Percentiles rank a stretch among this genome's conserved stretches.
phyloP scores from a whole-genome alignment of 192 early-diverging fungal species.

The Phycomyces nitens region DNA sequence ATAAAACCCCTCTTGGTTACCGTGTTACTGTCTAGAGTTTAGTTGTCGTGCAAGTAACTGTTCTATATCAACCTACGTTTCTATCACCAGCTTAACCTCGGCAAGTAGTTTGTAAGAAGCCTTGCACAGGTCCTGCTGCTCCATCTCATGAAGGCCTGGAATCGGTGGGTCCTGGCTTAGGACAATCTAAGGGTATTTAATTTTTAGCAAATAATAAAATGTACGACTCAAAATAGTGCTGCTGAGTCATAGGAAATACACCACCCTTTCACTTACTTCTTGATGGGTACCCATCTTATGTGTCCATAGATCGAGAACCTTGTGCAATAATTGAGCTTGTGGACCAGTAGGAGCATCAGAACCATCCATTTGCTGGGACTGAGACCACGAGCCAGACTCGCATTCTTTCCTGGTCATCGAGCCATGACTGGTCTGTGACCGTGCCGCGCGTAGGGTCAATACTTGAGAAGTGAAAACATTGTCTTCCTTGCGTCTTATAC shows the following conservation, averaged over 20 bases:
- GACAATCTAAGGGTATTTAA: conserved; percentile 34
- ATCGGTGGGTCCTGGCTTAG: conserved; percentile 39
- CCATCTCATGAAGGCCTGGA: conserved; percentile 34
- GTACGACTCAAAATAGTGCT: conserved; percentile 4
- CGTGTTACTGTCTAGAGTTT: conserved; percentile 38
- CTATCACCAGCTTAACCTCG: conserved; percentile 34
- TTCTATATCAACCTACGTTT: conserved; percentile 33
- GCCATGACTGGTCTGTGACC: conserved; percentile 25
- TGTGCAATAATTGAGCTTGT: conserved; percentile 12
- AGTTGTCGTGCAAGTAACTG: no score
- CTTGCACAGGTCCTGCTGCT: conserved; percentile 6
- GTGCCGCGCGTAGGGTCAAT: conserved; percentile 27
- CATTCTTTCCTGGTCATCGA: conserved; percentile 16
- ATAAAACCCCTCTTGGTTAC: conserved; percentile 52
- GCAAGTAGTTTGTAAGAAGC: conserved; percentile 35
- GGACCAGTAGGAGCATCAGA: background rate
- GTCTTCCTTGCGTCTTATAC: conserved; percentile 34
- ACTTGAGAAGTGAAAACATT: conserved; percentile 42
- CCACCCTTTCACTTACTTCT: conserved; percentile 21
- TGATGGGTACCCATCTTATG: conserved; percentile 32
- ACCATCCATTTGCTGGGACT: background rate
- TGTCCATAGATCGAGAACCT: conserved; percentile 13
- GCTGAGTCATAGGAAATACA: background rate
- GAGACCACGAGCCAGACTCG: background rate
- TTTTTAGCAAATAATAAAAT: conserved; percentile 12